Evolutionary conservation across 2,329 filamentous ascomycete genomes (phyloP).

Genomic region (Madurella fahalii): DNA sequence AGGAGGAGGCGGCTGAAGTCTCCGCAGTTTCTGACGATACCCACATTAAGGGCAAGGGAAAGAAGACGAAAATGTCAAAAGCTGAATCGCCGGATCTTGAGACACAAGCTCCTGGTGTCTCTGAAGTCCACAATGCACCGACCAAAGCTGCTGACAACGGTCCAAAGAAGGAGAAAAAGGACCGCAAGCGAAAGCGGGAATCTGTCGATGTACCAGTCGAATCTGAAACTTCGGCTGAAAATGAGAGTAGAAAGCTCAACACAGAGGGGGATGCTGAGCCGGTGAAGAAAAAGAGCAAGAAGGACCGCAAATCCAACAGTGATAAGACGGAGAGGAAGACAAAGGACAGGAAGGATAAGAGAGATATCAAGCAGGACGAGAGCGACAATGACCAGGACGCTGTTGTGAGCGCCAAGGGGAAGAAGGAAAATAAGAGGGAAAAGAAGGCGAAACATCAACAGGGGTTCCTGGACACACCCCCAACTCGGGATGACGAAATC

Average conservation of each 20-base stretch:
- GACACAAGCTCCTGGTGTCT: background rate
- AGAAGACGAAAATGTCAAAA: constrained; percentile 17
- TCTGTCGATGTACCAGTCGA: background rate
- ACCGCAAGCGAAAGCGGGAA: constrained; percentile 18
- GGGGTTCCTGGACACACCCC: background rate
- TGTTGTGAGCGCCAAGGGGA: background rate
- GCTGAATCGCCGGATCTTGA: background rate
- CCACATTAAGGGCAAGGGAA: constrained; percentile 8
- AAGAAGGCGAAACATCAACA: constrained; percentile 9
- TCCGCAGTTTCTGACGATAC: background rate
- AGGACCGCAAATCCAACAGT: constrained; percentile 9
- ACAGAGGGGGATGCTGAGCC: constrained; percentile 5
- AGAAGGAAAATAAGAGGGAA: background rate
- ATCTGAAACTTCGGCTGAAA: background rate
- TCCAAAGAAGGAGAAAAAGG: constrained; percentile 22
- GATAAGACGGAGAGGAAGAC: constrained; percentile 1
- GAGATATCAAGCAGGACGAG: background rate
- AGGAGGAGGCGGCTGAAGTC: background rate
- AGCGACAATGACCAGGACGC: background rate
- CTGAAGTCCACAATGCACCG: background rate
- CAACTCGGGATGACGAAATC: background rate
- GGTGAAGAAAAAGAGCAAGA: constrained; percentile 21
- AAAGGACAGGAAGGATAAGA: constrained; percentile 1
- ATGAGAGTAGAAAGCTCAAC: background rate
- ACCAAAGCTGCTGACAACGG: constrained; percentile 5